Evolutionary conservation across 23 red algal genomes (phyloP).

Genomic region (Cyanidium caldarium): DNA sequence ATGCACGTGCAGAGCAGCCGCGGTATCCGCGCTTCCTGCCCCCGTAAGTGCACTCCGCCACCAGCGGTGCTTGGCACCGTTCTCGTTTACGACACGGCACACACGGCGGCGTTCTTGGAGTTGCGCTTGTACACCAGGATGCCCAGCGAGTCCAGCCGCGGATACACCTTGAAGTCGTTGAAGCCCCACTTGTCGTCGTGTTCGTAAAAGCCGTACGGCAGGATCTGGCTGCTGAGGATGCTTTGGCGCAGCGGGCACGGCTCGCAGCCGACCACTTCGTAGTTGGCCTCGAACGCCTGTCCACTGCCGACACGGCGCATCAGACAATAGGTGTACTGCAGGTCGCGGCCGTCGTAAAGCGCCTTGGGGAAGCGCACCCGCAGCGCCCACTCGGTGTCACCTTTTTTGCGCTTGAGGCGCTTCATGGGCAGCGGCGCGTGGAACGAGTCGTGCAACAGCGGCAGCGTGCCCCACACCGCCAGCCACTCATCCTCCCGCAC

Average conservation of each 20-base stretch:
- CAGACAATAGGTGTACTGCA: not conserved
- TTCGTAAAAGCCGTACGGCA: slow-evolving; percentile 7
- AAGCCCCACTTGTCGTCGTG: not conserved
- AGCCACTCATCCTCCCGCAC: slow-evolving; percentile 1
- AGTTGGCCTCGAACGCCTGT: not conserved
- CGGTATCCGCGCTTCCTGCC: too few species aligned
- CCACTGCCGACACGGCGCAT: not conserved
- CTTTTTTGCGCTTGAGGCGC: not conserved
- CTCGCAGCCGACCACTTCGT: slow-evolving; percentile 2
- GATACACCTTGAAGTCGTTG: not conserved
- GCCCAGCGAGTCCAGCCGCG: not conserved
- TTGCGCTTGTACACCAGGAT: not conserved
- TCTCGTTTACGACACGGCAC: not conserved
- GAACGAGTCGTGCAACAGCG: slow-evolving; percentile 1
- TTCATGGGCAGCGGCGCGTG: slow-evolving; percentile 1
- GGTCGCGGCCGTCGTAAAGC: not conserved
- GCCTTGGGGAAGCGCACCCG: not conserved
- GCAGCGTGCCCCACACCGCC: slow-evolving; percentile 1
- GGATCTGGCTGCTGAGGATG: not conserved
- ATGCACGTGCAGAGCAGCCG: too few species aligned
- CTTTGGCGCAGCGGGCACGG: slow-evolving; percentile 1
- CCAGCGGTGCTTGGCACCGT: too few species aligned
- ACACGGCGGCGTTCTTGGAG: not conserved
- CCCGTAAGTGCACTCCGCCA: too few species aligned
- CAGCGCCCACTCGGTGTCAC: not conserved